A percentile compares a stretch with the other conserved stretches of the same genome.
phyloP scores from a whole-genome alignment of 371 early-diverging fungal species.

The Blastocladiella emersonii region DNA sequence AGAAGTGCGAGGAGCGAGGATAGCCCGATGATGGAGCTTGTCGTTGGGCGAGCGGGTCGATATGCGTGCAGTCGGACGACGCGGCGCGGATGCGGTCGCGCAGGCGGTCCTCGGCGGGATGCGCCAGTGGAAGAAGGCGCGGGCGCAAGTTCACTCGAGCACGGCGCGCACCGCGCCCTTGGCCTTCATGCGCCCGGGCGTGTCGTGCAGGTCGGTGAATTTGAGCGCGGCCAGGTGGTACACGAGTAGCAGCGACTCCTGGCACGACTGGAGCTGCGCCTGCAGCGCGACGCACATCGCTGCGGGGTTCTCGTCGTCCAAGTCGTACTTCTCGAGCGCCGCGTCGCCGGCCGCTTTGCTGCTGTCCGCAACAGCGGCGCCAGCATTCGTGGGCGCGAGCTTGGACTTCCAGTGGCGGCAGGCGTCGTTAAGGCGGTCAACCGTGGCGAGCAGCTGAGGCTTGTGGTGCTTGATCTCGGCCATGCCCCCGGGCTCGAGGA shows the following conservation, averaged over 20 bases:
- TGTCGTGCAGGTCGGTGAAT: slow-evolving; percentile 95
- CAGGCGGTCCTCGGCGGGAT: slow-evolving; percentile 27
- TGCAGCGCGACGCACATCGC: slow-evolving; percentile 38
- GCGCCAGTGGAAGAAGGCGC: slow-evolving; percentile 88
- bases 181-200: slow-evolving; percentile 89
- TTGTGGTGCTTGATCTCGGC: slow-evolving; percentile 98
- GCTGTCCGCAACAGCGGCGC: too few relatives aligned
- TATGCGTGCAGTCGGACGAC: slow-evolving; percentile 1
- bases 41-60: too few relatives aligned
- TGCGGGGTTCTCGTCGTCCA: slow-evolving; percentile 23
- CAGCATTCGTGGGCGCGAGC: slow-evolving; percentile 17
- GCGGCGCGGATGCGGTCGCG: neutral
- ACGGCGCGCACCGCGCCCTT: slow-evolving; percentile 76
- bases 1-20: too few relatives aligned
- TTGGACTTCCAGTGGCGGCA: slow-evolving; percentile 58
- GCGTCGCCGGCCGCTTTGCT: too few relatives aligned
- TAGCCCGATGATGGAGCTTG: too few relatives aligned
- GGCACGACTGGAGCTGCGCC: slow-evolving; percentile 57
- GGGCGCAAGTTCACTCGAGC: slow-evolving; percentile 65
- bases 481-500: slow-evolving; percentile 95
- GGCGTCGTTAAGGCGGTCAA: slow-evolving; percentile 74
- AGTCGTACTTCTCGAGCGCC: neutral
- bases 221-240: slow-evolving; percentile 89
- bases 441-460: slow-evolving; percentile 74
- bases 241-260: slow-evolving; percentile 70